These are phyloP conservation scores for Prunus mume DNA, from an alignment of 306 rosid genomes.

Conservation along the genomic window DNA sequence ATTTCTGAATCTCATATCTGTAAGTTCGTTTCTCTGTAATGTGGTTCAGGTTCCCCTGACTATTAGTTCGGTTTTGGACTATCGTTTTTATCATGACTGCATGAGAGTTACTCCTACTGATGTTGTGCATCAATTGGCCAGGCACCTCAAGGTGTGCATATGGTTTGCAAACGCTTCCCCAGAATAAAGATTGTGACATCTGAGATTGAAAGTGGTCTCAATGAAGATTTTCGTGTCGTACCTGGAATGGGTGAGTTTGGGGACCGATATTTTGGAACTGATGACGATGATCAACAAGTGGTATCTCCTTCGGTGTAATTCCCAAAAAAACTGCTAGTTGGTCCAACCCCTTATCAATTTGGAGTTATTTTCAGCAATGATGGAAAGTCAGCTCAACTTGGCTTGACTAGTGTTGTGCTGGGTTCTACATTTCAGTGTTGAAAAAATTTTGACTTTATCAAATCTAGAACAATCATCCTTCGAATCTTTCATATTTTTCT, in stretches of 20 bases:
- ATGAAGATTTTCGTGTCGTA: constrained; percentile 76
- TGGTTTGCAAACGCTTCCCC: constrained; percentile 90
- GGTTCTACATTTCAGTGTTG: constrained; percentile 27
- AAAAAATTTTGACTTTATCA: constrained; percentile 39
- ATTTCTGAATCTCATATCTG: constrained; percentile 95
- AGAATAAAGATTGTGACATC: constrained; percentile 93
- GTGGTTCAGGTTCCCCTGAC: constrained; percentile 6
- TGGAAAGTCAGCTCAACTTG: constrained; percentile 26
- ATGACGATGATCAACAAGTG: constrained; percentile 65
- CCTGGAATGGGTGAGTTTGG: constrained; percentile 99
- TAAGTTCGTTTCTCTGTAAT: constrained; percentile 39
- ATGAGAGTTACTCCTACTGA: neutral
- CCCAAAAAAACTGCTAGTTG: constrained; percentile 9
- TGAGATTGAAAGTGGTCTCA: constrained; percentile 84
- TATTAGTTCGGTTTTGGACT: constrained; percentile 3
- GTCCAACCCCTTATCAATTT: constrained; percentile 26
- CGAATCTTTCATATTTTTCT: constrained; percentile 1
- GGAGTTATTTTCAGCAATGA: constrained; percentile 22
- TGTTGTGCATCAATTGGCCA: constrained; percentile 31
- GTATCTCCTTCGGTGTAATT: constrained; percentile 39
- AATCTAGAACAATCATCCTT: neutral
- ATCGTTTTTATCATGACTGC: constrained; percentile 5
- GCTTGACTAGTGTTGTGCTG: constrained; percentile 24
- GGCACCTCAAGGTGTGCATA: constrained; percentile 97
- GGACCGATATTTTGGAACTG: constrained; percentile 96